Evolutionary conservation across 2,329 filamentous ascomycete genomes (phyloP).

Genomic region (Monosporascus sp.): DNA sequence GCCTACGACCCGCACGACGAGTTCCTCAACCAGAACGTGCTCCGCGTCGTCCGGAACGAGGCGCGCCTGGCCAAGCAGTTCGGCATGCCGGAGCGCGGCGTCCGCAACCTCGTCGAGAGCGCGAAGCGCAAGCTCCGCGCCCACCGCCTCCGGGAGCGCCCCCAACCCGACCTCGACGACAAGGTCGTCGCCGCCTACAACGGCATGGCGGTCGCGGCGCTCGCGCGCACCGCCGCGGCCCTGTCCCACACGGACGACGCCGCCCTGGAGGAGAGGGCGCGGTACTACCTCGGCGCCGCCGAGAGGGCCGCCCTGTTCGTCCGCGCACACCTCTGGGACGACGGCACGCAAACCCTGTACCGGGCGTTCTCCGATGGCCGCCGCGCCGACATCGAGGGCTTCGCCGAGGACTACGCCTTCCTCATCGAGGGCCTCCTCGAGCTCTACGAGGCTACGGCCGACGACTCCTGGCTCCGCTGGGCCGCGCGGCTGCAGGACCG

Average conservation of each 20-base stretch:
- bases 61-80: constrained; percentile 70
- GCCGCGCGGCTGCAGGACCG: constrained; percentile 73
- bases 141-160: constrained; percentile 68
- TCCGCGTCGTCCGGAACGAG: constrained; percentile 64
- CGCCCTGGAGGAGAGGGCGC: constrained; percentile 44
- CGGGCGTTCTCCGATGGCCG: constrained; percentile 66
- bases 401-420: constrained; percentile 94
- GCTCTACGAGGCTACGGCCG: constrained; percentile 76
- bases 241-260: constrained; percentile 54
- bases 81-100: constrained; percentile 63
- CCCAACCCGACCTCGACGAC: constrained; percentile 73
- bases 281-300: constrained; percentile 60
- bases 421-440: constrained; percentile 77
- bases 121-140: constrained; percentile 64
- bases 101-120: constrained; percentile 59
- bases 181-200: constrained; percentile 89
- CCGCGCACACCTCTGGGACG: constrained; percentile 66
- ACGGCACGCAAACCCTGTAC: constrained; percentile 56
- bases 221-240: constrained; percentile 69
- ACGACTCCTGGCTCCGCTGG: constrained; percentile 71
- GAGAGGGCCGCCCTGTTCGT: constrained; percentile 68
- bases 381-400: constrained; percentile 61
- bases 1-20: constrained; percentile 87
- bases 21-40: constrained; percentile 88
- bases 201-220: constrained; percentile 75